Conservation (phyloP, 2,329 filamentous ascomycete genomes). For the Coniochaeta pulveracea region DNA sequence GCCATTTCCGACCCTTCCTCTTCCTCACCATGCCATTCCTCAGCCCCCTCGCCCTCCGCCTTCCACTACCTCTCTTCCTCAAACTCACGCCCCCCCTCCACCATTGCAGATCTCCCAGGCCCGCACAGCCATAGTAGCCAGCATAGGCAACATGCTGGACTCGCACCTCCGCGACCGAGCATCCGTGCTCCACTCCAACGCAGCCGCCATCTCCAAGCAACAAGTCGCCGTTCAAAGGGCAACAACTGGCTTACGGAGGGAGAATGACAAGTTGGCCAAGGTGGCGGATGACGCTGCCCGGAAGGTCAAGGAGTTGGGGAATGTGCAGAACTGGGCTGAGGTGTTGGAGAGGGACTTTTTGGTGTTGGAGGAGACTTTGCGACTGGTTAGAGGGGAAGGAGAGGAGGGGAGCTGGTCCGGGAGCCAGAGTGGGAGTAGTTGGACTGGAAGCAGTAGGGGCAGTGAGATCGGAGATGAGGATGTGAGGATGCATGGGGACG, state of each 20-base stretch:
- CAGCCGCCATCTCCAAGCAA: slow-evolving; percentile 52
- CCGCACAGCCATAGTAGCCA: slow-evolving; percentile 46
- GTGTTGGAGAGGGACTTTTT: slow-evolving; percentile 60
- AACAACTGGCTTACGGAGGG: slow-evolving; percentile 46
- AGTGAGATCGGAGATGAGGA: slow-evolving; percentile 8
- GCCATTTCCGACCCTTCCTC: too few relatives aligned
- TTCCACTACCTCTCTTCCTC: too few relatives aligned
- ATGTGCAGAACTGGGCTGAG: slow-evolving; percentile 83
- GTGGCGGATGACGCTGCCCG: slow-evolving; percentile 51
- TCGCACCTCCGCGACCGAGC: slow-evolving; percentile 57
- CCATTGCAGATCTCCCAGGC: slow-evolving; percentile 46
- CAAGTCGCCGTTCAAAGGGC: slow-evolving; percentile 52
- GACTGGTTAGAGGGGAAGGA: slow-evolving; percentile 32
- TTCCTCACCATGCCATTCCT: too few relatives aligned
- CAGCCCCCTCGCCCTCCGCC: too few relatives aligned
- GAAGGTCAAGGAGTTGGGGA: slow-evolving; percentile 65
- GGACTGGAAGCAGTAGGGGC: slow-evolving; percentile 8
- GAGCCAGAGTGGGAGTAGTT: slow-evolving; percentile 15
- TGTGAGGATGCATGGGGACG: background rate
- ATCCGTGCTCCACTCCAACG: slow-evolving; percentile 57
- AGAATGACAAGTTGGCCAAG: slow-evolving; percentile 54
- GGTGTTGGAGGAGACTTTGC: slow-evolving; percentile 52
- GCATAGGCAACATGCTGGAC: slow-evolving; percentile 60
- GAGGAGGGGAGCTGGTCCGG: slow-evolving; percentile 10
- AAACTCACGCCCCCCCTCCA: too few relatives aligned